A percentile compares a stretch with the other conserved stretches of the same genome.
Conservation (phyloP, 192 early-diverging fungal genomes). For the Coemansia sp. region DNA sequence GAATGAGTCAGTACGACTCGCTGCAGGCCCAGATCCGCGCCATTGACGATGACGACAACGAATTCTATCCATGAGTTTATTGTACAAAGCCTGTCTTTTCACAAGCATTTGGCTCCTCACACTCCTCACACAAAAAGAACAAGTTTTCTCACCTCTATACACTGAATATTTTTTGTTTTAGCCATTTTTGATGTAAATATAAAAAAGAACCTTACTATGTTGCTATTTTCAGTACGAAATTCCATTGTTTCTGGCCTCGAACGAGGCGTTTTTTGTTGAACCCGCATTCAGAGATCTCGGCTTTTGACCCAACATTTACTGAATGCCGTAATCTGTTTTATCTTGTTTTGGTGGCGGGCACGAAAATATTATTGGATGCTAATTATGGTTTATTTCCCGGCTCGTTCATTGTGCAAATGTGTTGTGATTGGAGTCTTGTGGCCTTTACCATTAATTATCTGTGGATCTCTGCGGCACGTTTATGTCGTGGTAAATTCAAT, state of each 20-base stretch:
- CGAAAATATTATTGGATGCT: background rate
- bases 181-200: constrained; percentile 7
- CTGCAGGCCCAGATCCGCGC: constrained; percentile 42
- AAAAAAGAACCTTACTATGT: constrained; percentile 1
- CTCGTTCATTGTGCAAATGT: background rate
- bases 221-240: constrained; percentile 1
- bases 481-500: background rate
- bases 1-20: constrained; percentile 29
- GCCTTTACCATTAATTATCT: background rate
- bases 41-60: constrained; percentile 53
- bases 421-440: background rate
- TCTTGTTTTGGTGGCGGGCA: background rate
- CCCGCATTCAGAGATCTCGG: too few species aligned
- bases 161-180: constrained; percentile 4
- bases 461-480: background rate
- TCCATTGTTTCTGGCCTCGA: background rate
- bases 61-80: constrained; percentile 29
- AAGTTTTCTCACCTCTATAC: background rate
- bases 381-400: background rate
- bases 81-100: background rate
- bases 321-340: background rate
- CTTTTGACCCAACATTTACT: background rate
- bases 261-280: too few species aligned
- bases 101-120: background rate
- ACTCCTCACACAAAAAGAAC: background rate